Base-by-base conservation (phyloP, 257 asterid genomes). In the Verbascum thapsus region DNA sequence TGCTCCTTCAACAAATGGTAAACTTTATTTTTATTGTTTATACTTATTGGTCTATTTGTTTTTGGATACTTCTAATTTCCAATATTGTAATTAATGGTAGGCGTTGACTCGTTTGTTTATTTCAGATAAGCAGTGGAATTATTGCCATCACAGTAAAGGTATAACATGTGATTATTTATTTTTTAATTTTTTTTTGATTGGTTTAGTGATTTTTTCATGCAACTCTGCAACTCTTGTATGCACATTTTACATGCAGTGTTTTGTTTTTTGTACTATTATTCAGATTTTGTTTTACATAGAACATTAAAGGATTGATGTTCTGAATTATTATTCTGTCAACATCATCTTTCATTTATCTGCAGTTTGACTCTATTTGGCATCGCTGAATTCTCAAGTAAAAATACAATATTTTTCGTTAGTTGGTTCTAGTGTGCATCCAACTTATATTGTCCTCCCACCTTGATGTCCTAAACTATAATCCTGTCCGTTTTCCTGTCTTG, bases 1-100 rank as follows among this genome's bases (percentile, higher is more conserved):
- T 69, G 53, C 96, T 92, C 70, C 97, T 92, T 61, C 80, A 66
- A 55, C 83, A 87, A 74, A 89, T 92, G 99, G 99, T 89, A 79
- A 74, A 52, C 30, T 13, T 68, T 64, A 45, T 53, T 39, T 58
- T 59, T 53, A 23, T 37, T 63, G 63, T 43, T 50, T 47, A 17
- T 10, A 52, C 48, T 44, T n/a, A 19, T 32, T 37, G 39, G 4
- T 38, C 10, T 69, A 54, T 56, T 18, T 50, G 17, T 47, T 60
- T 39, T 10, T 13, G 15, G 8, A 15, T 39, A 32, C 15, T 54
- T 51, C 20, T 44, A 45, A 45, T 32, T 17, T 19, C 7, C 49
- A 37, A 32, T 53, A 26, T 42, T 43, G 12, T 68, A 19, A 61
- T 66, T n/a, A n/a, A n/a, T n/a, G n/a, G n/a, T n/a, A n/a, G n/a